Evolutionary conservation across 768 basidiomycete species (phyloP).

Genomic region (Agaricus subrufescens): DNA sequence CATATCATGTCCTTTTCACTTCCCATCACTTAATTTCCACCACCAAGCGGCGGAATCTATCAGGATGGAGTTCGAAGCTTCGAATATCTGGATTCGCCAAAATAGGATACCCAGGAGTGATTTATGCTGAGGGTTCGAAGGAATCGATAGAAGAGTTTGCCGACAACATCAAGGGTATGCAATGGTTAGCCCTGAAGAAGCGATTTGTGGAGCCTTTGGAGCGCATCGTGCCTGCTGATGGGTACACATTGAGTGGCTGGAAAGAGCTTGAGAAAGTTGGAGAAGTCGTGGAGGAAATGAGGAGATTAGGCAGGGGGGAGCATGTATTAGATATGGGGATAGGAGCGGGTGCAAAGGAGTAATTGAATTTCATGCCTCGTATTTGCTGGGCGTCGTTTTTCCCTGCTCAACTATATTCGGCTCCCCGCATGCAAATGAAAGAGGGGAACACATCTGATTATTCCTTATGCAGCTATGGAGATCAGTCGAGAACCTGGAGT

Average conservation of each 20-base stretch:
- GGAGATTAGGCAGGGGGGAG: slow-evolving; percentile 45
- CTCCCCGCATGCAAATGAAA: too few species aligned
- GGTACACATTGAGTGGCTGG: slow-evolving; percentile 33
- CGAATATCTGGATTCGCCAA: slow-evolving; percentile 64
- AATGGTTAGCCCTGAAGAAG: slow-evolving; percentile 69
- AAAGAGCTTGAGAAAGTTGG: slow-evolving; percentile 64
- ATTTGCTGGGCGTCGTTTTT: too few species aligned
- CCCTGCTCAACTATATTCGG: too few species aligned
- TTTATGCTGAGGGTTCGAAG: slow-evolving; percentile 60
- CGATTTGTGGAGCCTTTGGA: slow-evolving; percentile 51
- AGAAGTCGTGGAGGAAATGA: slow-evolving; percentile 67
- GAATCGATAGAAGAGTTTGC: slow-evolving; percentile 60
- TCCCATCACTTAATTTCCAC: slow-evolving; percentile 72
- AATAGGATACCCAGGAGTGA: slow-evolving; percentile 70
- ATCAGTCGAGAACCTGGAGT: too few species aligned
- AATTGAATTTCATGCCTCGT: neutral
- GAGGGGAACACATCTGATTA: too few species aligned
- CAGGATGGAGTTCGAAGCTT: slow-evolving; percentile 52
- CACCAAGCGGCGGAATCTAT: slow-evolving; percentile 54
- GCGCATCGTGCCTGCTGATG: neutral
- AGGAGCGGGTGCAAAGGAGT: slow-evolving; percentile 24
- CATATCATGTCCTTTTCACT: slow-evolving; percentile 60
- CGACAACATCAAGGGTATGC: slow-evolving; percentile 65
- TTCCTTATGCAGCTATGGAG: too few species aligned
- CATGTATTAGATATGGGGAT: slow-evolving; percentile 64